These are phyloP conservation scores for Microcera coccophila DNA, from an alignment of 2,329 filamentous ascomycete genomes.

Conservation along the genomic window DNA sequence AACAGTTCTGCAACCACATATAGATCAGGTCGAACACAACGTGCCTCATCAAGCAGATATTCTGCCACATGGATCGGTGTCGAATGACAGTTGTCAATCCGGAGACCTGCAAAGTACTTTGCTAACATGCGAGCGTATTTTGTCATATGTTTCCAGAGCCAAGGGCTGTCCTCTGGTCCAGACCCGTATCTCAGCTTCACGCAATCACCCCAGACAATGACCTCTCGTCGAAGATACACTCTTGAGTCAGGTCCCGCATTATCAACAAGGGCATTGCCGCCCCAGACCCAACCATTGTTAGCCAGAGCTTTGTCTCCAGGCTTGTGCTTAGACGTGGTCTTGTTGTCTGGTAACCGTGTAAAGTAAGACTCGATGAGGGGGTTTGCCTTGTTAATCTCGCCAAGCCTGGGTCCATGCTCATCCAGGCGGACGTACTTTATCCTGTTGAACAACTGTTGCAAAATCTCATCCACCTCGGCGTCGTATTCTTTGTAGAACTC, in stretches of 20 bases:
- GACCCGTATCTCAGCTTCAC: slow-evolving; percentile 91
- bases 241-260: slow-evolving; percentile 86
- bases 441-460: slow-evolving; percentile 89
- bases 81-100: slow-evolving; percentile 97
- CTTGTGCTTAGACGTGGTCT: slow-evolving; percentile 71
- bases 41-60: slow-evolving; percentile 90
- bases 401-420: slow-evolving; percentile 81
- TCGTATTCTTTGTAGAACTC: slow-evolving; percentile 92
- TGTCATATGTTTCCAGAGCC: slow-evolving; percentile 93
- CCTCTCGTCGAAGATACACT: slow-evolving; percentile 91
- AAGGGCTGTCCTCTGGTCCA: slow-evolving; percentile 79
- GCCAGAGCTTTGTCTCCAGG: slow-evolving; percentile 74
- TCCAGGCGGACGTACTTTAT: slow-evolving; percentile 95
- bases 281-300: slow-evolving; percentile 99
- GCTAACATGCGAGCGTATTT: slow-evolving; percentile 88
- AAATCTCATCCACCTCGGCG: slow-evolving; percentile 71
- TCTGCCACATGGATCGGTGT: slow-evolving; percentile 93
- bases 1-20: slow-evolving; percentile 95
- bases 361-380: slow-evolving; percentile 94
- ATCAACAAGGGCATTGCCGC: slow-evolving; percentile 87
- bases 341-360: slow-evolving; percentile 77
- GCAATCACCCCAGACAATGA: slow-evolving; percentile 98
- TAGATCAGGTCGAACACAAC: slow-evolving; percentile 78
- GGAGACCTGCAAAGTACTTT: slow-evolving; percentile 90
- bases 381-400: slow-evolving; percentile 69